phyloP scores from a whole-genome alignment of 805 yeast species.

The Saturnispora sanitii region DNA sequence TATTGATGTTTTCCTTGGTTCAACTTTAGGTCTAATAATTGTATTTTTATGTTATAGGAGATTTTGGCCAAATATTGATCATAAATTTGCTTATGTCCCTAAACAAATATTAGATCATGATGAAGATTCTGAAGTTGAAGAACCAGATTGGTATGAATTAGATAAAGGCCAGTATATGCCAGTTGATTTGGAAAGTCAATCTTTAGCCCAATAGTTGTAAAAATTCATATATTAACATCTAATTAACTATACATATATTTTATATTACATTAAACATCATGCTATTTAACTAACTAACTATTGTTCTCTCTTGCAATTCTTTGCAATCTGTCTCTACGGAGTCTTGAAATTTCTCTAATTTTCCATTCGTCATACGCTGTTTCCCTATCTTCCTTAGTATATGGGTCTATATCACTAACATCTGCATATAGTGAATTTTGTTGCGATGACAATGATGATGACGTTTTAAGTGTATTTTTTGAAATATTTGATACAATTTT shows the following conservation, averaged over 20 bases:
- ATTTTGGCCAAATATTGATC: conserved; percentile 35
- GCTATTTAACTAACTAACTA: too few species aligned
- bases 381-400: conserved; percentile 25
- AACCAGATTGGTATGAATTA: conserved; percentile 9
- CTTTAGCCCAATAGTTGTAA: conserved; percentile 5
- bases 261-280: too few species aligned
- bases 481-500: too few species aligned
- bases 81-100: conserved; percentile 33
- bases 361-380: conserved; percentile 31
- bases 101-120: background rate
- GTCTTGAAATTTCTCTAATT: conserved; percentile 25
- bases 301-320: conserved; percentile 19
- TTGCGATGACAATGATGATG: too few species aligned
- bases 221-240: too few species aligned
- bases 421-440: conserved; percentile 19
- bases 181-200: conserved; percentile 6
- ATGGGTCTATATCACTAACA: conserved; percentile 48
- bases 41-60: conserved; percentile 52
- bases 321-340: conserved; percentile 21
- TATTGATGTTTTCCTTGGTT: conserved; percentile 71
- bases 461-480: background rate
- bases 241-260: too few species aligned
- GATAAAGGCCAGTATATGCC: conserved; percentile 7
- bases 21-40: conserved; percentile 49
- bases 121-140: conserved; percentile 1